phyloP scores from a whole-genome alignment of 306 rosid genomes.

The Begonia loranthoides region DNA sequence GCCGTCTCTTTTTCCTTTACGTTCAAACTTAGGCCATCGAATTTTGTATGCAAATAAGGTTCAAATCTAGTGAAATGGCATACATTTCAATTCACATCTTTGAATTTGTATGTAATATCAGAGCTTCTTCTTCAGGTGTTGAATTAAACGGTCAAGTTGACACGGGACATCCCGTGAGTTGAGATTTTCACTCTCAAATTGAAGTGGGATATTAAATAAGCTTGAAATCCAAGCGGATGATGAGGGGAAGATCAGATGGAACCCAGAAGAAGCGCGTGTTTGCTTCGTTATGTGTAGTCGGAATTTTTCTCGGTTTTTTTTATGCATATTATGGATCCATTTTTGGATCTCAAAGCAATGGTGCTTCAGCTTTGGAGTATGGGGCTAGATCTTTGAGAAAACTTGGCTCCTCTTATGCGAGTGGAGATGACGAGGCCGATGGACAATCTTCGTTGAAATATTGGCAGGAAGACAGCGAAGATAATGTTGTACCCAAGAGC shows the following conservation, averaged over 20 bases:
- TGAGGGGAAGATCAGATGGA: constrained; percentile 80
- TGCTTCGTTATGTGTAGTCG: constrained; percentile 38
- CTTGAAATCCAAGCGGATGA: constrained; percentile 30
- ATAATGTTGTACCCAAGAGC: constrained; percentile 45
- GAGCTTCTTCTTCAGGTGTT: no score
- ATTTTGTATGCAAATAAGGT: no score
- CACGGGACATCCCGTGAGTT: neutral
- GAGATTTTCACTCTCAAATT: neutral
- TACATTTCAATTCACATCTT: no score
- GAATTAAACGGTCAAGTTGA: neutral
- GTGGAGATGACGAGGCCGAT: constrained; percentile 50
- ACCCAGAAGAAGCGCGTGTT: constrained; percentile 61
- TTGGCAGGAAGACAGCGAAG: constrained; percentile 42
- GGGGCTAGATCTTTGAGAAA: constrained; percentile 63
- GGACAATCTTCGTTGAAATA: constrained; percentile 45
- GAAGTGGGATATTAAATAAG: neutral
- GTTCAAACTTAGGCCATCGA: no score
- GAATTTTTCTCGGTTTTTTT: constrained; percentile 57
- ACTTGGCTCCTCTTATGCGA: constrained; percentile 75
- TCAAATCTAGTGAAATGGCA: no score
- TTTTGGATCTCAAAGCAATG: constrained; percentile 51
- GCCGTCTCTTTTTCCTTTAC: no score
- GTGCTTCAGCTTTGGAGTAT: constrained; percentile 66
- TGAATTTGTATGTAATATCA: no score
- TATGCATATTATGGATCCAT: constrained; percentile 77